These are phyloP conservation scores for Verticillium isaacii DNA, from an alignment of 2,329 filamentous ascomycete genomes.

Conservation along the genomic window DNA sequence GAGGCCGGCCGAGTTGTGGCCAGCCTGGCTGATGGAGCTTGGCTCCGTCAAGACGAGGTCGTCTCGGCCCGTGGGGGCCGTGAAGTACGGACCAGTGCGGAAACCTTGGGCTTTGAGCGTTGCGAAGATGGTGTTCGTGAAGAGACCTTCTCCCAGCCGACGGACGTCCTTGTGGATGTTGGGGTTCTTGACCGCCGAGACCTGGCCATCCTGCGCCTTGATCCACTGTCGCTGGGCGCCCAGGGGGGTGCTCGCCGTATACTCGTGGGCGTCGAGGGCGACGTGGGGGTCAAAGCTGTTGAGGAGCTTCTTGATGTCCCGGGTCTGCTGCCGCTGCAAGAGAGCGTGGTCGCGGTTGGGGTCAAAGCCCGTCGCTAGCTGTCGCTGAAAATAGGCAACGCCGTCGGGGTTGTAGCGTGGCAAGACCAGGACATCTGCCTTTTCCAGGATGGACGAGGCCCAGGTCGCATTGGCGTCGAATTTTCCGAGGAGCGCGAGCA, in stretches of 20 bases:
- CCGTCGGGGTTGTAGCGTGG: slow-evolving; percentile 9
- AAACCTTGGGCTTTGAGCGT: slow-evolving; percentile 1
- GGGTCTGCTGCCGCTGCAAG: slow-evolving; percentile 5
- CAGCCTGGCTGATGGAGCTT: background rate
- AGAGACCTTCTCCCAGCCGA: slow-evolving; percentile 4
- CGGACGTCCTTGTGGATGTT: slow-evolving; percentile 6
- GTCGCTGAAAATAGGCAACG: slow-evolving; percentile 7
- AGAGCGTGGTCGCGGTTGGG: slow-evolving; percentile 8
- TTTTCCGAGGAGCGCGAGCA: slow-evolving; percentile 7
- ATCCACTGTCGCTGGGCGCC: slow-evolving; percentile 1
- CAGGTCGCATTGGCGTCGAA: slow-evolving; percentile 5
- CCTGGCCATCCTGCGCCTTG: slow-evolving; percentile 4
- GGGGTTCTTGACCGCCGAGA: slow-evolving; percentile 7
- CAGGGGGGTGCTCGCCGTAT: slow-evolving; percentile 3
- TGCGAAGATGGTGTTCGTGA: slow-evolving; percentile 3
- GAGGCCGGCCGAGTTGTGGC: slow-evolving; percentile 4
- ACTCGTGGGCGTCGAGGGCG: slow-evolving; percentile 8
- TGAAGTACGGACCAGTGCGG: slow-evolving; percentile 7
- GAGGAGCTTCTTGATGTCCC: slow-evolving; percentile 4
- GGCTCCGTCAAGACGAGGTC: background rate
- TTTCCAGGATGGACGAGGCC: slow-evolving; percentile 4
- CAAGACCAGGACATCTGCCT: slow-evolving; percentile 5
- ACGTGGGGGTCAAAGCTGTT: slow-evolving; percentile 7
- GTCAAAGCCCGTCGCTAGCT: slow-evolving; percentile 6
- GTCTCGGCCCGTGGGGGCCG: background rate